Percentiles rank a stretch among this genome's conserved stretches.
These are phyloP conservation scores for Tieghemiomyces parasiticus DNA, from an alignment of 192 early-diverging fungal species.

Conservation along the genomic window DNA sequence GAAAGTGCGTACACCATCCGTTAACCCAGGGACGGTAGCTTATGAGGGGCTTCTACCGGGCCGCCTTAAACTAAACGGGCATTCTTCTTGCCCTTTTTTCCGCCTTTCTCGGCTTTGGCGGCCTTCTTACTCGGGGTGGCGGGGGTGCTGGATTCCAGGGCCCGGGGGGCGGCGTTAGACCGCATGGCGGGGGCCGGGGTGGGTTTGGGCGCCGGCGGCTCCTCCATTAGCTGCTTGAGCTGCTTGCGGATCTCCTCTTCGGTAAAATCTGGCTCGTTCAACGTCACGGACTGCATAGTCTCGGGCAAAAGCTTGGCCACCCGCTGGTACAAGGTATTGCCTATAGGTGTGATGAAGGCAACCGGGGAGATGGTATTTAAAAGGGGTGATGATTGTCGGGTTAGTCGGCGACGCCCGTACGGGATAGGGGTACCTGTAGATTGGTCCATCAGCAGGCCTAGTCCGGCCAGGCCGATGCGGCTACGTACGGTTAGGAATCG, in stretches of 20 bases:
- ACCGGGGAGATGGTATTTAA: background rate
- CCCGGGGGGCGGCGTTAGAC: too few relatives aligned
- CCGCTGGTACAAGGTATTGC: background rate
- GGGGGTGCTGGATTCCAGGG: background rate
- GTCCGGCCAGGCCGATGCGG: too few relatives aligned
- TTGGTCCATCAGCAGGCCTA: too few relatives aligned
- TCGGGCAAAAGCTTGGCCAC: background rate
- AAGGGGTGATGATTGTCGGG: background rate
- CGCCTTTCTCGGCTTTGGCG: background rate
- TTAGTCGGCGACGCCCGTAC: too few relatives aligned
- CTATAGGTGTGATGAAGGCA: background rate
- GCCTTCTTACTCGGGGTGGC: background rate
- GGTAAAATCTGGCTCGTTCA: background rate
- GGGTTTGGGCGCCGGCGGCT: background rate
- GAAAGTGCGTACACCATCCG: too few relatives aligned
- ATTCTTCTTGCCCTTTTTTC: background rate
- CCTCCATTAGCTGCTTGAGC: background rate
- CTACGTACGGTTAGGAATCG: conserved; percentile 36
- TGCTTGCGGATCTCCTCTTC: background rate
- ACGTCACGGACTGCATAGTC: background rate
- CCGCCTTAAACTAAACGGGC: background rate
- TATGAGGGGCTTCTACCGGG: too few relatives aligned
- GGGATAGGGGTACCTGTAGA: too few relatives aligned
- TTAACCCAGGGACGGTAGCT: too few relatives aligned
- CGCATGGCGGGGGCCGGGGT: background rate